phyloP scores from a whole-genome alignment of 2,329 filamentous ascomycete genomes.

The Pestalotiopsis fici region DNA sequence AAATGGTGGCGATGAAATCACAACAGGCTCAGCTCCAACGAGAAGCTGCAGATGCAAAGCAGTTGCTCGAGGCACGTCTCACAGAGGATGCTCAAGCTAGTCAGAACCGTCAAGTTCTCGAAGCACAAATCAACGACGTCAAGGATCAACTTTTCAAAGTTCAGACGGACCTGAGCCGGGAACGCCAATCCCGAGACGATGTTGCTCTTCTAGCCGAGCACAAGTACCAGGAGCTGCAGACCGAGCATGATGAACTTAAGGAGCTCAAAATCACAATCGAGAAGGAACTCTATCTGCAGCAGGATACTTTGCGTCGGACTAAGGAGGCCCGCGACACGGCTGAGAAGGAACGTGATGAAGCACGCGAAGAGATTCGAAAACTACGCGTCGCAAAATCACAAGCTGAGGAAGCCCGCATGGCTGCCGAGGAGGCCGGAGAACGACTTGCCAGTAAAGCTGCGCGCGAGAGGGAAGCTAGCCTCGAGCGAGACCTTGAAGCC shows the following conservation, averaged over 20 bases:
- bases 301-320: constrained; percentile 84
- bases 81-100: constrained; percentile 86
- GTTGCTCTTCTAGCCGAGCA: constrained; percentile 89
- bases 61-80: constrained; percentile 81
- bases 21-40: constrained; percentile 84
- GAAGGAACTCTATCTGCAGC: constrained; percentile 95
- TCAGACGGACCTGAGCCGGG: constrained; percentile 86
- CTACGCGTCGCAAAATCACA: constrained; percentile 82
- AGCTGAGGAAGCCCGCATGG: constrained; percentile 81
- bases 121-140: constrained; percentile 83
- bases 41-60: constrained; percentile 86
- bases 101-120: constrained; percentile 78
- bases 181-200: constrained; percentile 91
- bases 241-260: constrained; percentile 84
- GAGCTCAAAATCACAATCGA: constrained; percentile 97
- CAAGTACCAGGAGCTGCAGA: constrained; percentile 78
- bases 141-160: constrained; percentile 83
- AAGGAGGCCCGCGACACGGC: constrained; percentile 78
- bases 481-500: constrained; percentile 78
- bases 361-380: constrained; percentile 80
- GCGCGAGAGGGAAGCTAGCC: constrained; percentile 75
- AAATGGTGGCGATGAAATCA: constrained; percentile 82
- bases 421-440: constrained; percentile 80
- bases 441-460: constrained; percentile 76
- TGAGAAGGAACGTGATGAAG: constrained; percentile 86